Evolutionary conservation across 495 filamentous ascomycete genomes (phyloP), one percentile per base, ranked within the genome.

Genomic region (Lepidopterella palustris): DNA sequence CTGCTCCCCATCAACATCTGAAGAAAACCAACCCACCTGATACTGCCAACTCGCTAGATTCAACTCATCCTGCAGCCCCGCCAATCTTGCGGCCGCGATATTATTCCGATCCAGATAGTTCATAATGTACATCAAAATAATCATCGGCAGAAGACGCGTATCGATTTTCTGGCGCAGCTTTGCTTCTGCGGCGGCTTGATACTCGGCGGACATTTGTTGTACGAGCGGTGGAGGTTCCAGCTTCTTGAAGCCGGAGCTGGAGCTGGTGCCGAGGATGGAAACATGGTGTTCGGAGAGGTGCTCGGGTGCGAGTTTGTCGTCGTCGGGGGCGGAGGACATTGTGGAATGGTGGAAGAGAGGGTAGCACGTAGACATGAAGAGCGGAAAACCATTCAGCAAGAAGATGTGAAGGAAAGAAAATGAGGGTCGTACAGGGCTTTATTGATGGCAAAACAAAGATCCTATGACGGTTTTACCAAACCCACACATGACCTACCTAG

Each of bases 71-170:
- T 50, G 47, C 47, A 50, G n/a, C 47, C 47, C 47, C 15, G 47
- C 80, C 47, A 84, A 58, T 45, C 77, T 69, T 39, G 79, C 80
- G 9, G 79, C 72, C 11, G 78, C 80, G 53, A 79, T 81, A 50
- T 83, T 80, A 64, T 83, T 82, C 62, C 88, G 79, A 70, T 91
- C 88, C 59, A 92, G 76, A 70, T 90, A 93, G 67, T 91, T 92
- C 67, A 91, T 72, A 63, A 92, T 87, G 67, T 91, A 90, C 82
- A 87, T 87, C 57, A 87, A 61, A 57, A 86, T 80, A 35, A 86
- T 70, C 72, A 83, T 81, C 10, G 86, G 86, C 59, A 89, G 69
- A 23, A 84, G 63, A 5, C 83, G 71, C 0, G 82, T 45, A 68
- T 88, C 86, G 27, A 89, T 85, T 68, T 86, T 88, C 53, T 81